Conservation (phyloP, 2,329 filamentous ascomycete species). For the Diaporthe sp. region DNA sequence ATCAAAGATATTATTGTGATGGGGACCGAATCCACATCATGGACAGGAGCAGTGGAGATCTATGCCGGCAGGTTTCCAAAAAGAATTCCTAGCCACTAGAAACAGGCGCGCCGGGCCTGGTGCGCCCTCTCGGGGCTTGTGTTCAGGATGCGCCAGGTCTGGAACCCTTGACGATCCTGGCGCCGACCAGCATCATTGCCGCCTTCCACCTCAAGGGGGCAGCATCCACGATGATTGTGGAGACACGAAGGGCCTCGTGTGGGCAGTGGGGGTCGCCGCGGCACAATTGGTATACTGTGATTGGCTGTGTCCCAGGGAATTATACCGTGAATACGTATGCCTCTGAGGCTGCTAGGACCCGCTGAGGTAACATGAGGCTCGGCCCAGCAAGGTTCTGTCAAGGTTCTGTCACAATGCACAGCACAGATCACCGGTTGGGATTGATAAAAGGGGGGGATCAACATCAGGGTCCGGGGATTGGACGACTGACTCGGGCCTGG, state of each 20-base stretch:
- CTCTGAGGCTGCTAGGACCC: slow-evolving; percentile 7
- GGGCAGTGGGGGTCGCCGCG: neutral
- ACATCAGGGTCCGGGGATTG: slow-evolving; percentile 9
- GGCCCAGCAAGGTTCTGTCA: neutral
- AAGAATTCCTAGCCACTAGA: neutral
- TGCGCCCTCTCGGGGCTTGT: neutral
- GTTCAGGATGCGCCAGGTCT: neutral
- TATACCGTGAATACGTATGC: slow-evolving; percentile 6
- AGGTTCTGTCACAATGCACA: slow-evolving; percentile 16
- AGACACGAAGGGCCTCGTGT: neutral
- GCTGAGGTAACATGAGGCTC: slow-evolving; percentile 25
- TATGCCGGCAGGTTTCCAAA: neutral
- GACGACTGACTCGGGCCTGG: slow-evolving; percentile 15
- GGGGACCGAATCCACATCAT: slow-evolving; percentile 24
- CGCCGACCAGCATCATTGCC: slow-evolving; percentile 16
- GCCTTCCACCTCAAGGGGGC: neutral
- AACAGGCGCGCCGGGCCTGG: neutral
- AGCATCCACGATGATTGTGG: slow-evolving; percentile 1
- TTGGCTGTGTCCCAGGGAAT: neutral
- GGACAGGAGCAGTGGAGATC: slow-evolving; percentile 8
- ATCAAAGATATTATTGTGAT: slow-evolving; percentile 25
- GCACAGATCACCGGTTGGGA: slow-evolving; percentile 22
- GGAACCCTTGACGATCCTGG: slow-evolving; percentile 3
- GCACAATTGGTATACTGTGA: neutral
- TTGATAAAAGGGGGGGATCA: slow-evolving; percentile 12